These are phyloP conservation scores for Tillandsia leiboldiana DNA, from an alignment of 176 grass and related monocot genomes.

Conservation along the genomic window DNA sequence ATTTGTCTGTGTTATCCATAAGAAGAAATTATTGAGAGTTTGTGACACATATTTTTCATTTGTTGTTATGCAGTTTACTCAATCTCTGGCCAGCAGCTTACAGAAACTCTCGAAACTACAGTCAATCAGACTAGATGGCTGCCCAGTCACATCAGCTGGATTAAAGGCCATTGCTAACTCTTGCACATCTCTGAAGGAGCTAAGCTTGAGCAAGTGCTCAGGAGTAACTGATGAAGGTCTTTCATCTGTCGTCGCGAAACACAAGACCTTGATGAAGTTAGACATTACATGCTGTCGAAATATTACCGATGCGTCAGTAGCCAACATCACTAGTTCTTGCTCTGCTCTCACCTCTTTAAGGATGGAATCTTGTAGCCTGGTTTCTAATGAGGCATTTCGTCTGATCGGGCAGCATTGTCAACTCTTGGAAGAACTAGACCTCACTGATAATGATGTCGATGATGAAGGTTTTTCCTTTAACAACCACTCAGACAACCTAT, in stretches of 20 bases:
- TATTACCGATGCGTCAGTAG: conserved; percentile 68
- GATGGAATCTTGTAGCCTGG: conserved; percentile 69
- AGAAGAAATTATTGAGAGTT: neutral
- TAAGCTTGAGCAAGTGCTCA: conserved; percentile 73
- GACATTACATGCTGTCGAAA: conserved; percentile 67
- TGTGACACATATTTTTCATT: neutral
- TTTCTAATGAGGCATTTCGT: conserved; percentile 48
- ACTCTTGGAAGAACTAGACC: conserved; percentile 59
- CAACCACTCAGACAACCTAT: neutral
- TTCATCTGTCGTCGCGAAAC: conserved; percentile 40
- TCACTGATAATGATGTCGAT: conserved; percentile 80
- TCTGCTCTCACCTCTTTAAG: conserved; percentile 61
- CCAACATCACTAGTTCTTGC: conserved; percentile 56
- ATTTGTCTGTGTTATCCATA: neutral
- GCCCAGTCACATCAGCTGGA: conserved; percentile 47
- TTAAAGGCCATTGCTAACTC: conserved; percentile 51
- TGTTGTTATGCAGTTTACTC: conserved; percentile 41
- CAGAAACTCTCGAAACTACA: conserved; percentile 34
- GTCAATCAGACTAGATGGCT: conserved; percentile 68
- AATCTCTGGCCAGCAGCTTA: conserved; percentile 32
- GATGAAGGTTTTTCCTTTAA: conserved; percentile 55
- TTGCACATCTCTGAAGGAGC: conserved; percentile 52
- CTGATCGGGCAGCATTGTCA: conserved; percentile 52
- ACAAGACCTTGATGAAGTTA: conserved; percentile 62
- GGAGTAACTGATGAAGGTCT: conserved; percentile 65